Conservation (phyloP, 257 asterid genomes). For the Ehretia macrophylla region DNA sequence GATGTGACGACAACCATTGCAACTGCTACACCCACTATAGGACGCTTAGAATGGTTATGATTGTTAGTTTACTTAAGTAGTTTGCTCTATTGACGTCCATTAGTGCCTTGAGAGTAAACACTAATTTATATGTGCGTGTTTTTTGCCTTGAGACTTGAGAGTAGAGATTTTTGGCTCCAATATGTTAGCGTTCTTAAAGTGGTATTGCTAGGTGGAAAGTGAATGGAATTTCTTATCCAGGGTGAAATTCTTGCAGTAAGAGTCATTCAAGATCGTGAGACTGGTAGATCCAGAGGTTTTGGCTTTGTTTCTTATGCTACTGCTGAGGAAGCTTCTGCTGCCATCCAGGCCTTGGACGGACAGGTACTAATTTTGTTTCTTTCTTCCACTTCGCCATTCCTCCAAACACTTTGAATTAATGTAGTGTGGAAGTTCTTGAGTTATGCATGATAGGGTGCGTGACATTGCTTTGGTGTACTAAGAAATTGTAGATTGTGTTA, state of each 20-base stretch:
- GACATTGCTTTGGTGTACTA: background rate
- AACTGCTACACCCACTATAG: too few relatives aligned
- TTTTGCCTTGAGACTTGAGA: too few relatives aligned
- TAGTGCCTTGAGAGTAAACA: too few relatives aligned
- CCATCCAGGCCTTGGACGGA: constrained; percentile 84
- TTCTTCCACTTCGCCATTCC: background rate
- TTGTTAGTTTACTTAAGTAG: too few relatives aligned
- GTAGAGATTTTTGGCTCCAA: too few relatives aligned
- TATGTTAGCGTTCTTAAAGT: background rate
- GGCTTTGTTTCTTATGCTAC: constrained; percentile 64
- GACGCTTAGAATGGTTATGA: too few relatives aligned
- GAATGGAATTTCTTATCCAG: background rate
- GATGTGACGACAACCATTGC: too few relatives aligned
- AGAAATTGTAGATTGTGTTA: too few relatives aligned
- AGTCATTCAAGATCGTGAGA: constrained; percentile 68
- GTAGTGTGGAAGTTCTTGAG: background rate
- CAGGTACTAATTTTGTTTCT: constrained; percentile 41
- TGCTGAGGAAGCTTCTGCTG: constrained; percentile 75
- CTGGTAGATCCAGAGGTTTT: constrained; percentile 86
- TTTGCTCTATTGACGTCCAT: too few relatives aligned
- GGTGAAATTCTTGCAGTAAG: constrained; percentile 43
- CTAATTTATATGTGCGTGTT: too few relatives aligned
- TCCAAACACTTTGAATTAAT: background rate
- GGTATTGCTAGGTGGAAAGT: background rate
- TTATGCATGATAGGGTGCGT: background rate